Percentiles rank a stretch among this genome's conserved stretches.
phyloP scores from a whole-genome alignment of 495 filamentous ascomycete genomes.

The Neurospora sp. region DNA sequence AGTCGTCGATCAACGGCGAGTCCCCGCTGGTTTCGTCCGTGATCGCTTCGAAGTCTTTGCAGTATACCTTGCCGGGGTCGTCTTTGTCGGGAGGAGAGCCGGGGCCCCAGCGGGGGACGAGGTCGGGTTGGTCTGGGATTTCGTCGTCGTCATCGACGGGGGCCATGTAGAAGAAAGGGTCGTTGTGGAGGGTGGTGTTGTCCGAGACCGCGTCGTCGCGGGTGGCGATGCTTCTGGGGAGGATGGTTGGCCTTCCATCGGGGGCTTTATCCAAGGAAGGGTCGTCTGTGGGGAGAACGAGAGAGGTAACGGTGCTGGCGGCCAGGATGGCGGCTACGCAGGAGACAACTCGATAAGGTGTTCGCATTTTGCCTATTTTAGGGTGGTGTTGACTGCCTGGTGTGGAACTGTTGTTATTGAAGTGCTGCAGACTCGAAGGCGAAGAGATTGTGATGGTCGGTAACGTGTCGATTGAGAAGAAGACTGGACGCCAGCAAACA shows the following conservation, averaged over 20 bases:
- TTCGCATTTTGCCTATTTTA: neutral
- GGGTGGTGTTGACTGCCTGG: neutral
- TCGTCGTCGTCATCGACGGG: neutral
- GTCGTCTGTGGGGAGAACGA: neutral
- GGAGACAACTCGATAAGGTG: neutral
- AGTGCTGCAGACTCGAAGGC: neutral
- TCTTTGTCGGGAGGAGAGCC: neutral
- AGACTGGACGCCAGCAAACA: neutral
- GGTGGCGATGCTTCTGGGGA: neutral
- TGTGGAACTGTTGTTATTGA: neutral
- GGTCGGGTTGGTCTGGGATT: neutral
- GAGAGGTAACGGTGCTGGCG: neutral
- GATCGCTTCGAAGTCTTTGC: neutral
- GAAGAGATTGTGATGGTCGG: neutral
- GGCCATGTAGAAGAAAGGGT: neutral
- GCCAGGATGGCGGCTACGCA: neutral
- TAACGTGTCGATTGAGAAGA: neutral
- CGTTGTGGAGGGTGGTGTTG: neutral
- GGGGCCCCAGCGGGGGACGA: neutral
- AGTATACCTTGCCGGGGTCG: neutral
- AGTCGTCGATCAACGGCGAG: neutral
- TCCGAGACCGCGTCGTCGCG: neutral
- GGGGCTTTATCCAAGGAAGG: neutral
- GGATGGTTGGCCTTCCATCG: neutral
- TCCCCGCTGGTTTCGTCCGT: neutral